These are phyloP conservation scores for Camelina neglecta DNA, from an alignment of 345 rosid genomes.

Conservation along the genomic window DNA sequence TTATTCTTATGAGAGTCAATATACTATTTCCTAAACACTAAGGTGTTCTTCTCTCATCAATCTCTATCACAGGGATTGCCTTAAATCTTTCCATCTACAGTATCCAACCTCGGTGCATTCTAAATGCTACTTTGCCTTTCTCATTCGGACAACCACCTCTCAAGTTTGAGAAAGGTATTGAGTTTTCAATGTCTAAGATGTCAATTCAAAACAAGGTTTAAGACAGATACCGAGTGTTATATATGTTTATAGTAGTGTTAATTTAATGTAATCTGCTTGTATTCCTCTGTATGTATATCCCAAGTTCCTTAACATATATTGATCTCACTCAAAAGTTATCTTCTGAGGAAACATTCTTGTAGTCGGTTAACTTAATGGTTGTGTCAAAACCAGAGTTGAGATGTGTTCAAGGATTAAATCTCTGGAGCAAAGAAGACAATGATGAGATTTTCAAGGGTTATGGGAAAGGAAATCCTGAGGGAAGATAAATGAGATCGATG, in stretches of 20 bases:
- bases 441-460: conserved; percentile 77
- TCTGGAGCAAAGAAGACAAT: conserved; percentile 77
- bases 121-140: conserved; percentile 50
- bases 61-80: too few relatives aligned
- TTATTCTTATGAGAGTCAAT: too few relatives aligned
- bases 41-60: too few relatives aligned
- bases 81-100: conserved; percentile 57
- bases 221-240: neutral
- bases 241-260: neutral
- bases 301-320: neutral
- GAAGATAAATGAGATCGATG: conserved; percentile 69
- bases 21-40: too few relatives aligned
- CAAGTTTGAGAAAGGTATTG: conserved; percentile 47
- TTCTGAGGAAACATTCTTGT: conserved; percentile 32
- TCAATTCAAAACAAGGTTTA: too few relatives aligned
- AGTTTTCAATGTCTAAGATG: neutral
- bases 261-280: neutral
- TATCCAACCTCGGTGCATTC: conserved; percentile 58
- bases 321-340: neutral
- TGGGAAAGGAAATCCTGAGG: conserved; percentile 63
- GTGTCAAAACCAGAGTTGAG: conserved; percentile 31
- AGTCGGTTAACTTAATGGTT: conserved; percentile 14
- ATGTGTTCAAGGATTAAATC: conserved; percentile 50
- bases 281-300: too few relatives aligned
- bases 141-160: conserved; percentile 30